Percentiles rank a stretch among this genome's conserved stretches.
phyloP scores from a whole-genome alignment of 2,329 filamentous ascomycete species.

The Ophiostoma himal-ulmi region DNA sequence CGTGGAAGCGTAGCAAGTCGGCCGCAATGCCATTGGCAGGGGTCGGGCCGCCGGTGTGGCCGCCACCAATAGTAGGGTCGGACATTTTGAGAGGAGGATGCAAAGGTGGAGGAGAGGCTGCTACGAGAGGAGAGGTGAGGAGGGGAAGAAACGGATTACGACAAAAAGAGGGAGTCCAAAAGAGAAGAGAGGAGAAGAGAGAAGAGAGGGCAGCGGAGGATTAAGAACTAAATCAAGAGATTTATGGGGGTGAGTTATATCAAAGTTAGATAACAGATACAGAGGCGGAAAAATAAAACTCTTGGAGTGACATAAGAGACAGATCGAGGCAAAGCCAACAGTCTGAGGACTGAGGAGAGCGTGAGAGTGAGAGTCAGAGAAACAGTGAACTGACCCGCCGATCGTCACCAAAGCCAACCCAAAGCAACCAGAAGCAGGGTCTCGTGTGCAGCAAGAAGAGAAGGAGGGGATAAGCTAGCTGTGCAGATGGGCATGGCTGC shows the following conservation, averaged over 20 bases:
- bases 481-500: background rate
- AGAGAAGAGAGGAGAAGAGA: background rate
- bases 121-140: background rate
- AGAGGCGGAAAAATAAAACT: background rate
- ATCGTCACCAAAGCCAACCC: conserved; percentile 13
- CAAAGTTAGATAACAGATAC: background rate
- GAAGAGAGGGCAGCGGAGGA: background rate
- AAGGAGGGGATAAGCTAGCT: conserved; percentile 10
- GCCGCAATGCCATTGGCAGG: conserved; percentile 11
- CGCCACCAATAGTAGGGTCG: background rate
- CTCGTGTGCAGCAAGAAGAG: background rate
- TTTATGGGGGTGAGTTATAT: background rate
- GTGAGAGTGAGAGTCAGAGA: background rate
- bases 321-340: background rate
- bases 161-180: no score
- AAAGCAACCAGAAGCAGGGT: conserved; percentile 9
- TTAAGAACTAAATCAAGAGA: background rate
- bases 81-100: conserved; percentile 15
- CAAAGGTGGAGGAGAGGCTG: background rate
- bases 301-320: background rate
- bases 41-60: conserved; percentile 13
- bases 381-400: background rate
- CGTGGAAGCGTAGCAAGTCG: conserved; percentile 24
- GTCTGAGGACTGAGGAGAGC: no score
- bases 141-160: background rate